Conservation (phyloP, 306 rosid genomes). For the Citrullus colocynthis region DNA sequence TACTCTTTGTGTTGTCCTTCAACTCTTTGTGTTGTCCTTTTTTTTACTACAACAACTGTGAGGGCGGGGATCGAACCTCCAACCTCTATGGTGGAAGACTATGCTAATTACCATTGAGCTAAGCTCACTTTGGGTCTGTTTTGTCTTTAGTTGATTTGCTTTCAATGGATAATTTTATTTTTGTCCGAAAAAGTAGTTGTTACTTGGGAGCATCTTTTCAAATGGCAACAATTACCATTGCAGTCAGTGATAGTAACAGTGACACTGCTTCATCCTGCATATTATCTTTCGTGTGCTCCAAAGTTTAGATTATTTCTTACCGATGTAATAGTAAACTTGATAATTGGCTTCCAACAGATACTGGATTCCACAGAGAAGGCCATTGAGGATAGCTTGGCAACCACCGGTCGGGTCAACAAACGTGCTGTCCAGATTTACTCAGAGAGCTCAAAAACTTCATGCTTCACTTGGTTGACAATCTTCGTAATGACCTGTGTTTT, state of each 20-base stretch:
- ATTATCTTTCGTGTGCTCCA: neutral
- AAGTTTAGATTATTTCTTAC: neutral
- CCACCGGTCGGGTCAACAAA: conserved; percentile 66
- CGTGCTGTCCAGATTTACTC: conserved; percentile 57
- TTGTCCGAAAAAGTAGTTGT: neutral
- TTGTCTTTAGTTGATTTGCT: neutral
- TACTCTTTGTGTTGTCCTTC: neutral
- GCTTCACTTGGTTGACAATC: conserved; percentile 68
- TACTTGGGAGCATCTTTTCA: neutral
- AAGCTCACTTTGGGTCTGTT: neutral
- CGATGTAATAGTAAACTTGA: neutral
- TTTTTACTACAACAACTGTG: too few relatives aligned
- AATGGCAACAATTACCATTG: neutral
- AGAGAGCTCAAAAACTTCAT: conserved; percentile 60
- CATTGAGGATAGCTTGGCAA: conserved; percentile 76
- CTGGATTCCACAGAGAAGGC: conserved; percentile 84
- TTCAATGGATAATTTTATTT: neutral
- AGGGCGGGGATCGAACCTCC: too few relatives aligned
- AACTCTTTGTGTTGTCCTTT: neutral
- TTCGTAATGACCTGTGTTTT: conserved; percentile 62
- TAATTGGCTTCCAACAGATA: conserved; percentile 35
- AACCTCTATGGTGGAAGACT: too few relatives aligned
- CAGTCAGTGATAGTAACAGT: neutral
- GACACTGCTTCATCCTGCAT: neutral
- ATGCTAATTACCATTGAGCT: too few relatives aligned